Evolutionary conservation across 306 rosid genomes (phyloP).

Genomic region (Arachis hypogaea): DNA sequence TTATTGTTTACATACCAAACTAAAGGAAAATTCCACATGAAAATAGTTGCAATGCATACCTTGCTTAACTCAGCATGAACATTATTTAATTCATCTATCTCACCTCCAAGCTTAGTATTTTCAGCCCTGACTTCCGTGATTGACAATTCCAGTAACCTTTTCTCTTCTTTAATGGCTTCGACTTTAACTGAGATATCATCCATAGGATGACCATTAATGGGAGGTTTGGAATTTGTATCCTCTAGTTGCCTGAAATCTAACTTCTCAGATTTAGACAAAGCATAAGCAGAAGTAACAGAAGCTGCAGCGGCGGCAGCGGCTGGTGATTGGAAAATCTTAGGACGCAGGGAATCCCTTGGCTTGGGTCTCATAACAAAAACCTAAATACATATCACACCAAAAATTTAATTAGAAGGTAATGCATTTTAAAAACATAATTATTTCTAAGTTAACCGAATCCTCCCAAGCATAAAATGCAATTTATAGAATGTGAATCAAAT

Average conservation of each 20-base stretch:
- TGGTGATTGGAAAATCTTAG: conserved; percentile 93
- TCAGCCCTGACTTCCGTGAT: conserved; percentile 64
- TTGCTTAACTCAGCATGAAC: conserved; percentile 86
- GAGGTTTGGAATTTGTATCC: conserved; percentile 50
- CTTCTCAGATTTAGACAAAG: conserved; percentile 79
- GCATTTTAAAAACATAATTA: no score
- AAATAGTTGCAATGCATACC: conserved; percentile 49
- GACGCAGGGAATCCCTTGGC: conserved; percentile 59
- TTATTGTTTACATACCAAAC: conserved; percentile 2
- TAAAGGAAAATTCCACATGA: conserved; percentile 19
- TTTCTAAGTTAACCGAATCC: no score
- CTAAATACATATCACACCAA: conserved; percentile 45
- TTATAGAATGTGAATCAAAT: no score
- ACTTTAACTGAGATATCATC: conserved; percentile 45
- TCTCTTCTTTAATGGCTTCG: conserved; percentile 68
- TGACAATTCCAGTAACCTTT: conserved; percentile 56
- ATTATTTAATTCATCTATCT: conserved; percentile 67
- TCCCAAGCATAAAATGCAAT: no score
- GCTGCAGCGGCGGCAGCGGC: conserved; percentile 99
- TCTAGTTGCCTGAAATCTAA: conserved; percentile 55
- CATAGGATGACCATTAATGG: conserved; percentile 42
- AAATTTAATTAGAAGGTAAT: conserved; percentile 7
- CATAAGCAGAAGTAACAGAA: conserved; percentile 95
- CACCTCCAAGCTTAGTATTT: conserved; percentile 65
- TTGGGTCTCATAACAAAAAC: conserved; percentile 88